Percentiles rank a stretch among this genome's conserved stretches.
Evolutionary conservation across 164 flowering plant species (phyloP).

Genomic region (Akebia trifoliata): DNA sequence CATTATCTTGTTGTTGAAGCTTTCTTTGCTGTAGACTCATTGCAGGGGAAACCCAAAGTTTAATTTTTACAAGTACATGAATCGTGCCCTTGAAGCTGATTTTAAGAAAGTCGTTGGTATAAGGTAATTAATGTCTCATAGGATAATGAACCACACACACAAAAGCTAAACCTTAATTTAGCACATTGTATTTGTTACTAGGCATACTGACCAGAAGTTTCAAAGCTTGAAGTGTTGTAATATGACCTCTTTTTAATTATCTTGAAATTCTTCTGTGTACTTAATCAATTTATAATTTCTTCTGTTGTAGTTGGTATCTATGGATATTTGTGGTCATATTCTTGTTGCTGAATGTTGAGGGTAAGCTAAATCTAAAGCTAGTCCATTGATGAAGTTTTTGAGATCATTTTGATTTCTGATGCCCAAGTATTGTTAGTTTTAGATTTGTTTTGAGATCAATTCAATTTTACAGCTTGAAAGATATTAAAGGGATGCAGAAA

Average conservation of each 20-base stretch:
- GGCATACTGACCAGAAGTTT: no score
- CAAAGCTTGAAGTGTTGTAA: slow-evolving; percentile 28
- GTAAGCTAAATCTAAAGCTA: slow-evolving; percentile 30
- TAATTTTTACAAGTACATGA: slow-evolving; percentile 74
- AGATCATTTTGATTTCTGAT: background rate
- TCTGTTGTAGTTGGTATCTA: slow-evolving; percentile 56
- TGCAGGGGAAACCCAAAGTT: slow-evolving; percentile 41
- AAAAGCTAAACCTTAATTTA: slow-evolving; percentile 6
- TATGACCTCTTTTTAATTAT: background rate
- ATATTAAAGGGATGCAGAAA: no score
- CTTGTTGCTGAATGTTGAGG: slow-evolving; percentile 71
- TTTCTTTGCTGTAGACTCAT: slow-evolving; percentile 41
- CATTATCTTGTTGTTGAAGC: background rate
- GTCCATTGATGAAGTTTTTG: background rate
- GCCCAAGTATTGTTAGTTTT: slow-evolving; percentile 2
- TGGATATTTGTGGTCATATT: slow-evolving; percentile 82
- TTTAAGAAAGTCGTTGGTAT: slow-evolving; percentile 72
- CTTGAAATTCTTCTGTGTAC: background rate
- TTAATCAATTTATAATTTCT: background rate
- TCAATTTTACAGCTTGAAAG: background rate
- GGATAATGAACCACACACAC: background rate
- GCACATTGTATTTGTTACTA: slow-evolving; percentile 8
- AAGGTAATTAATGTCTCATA: slow-evolving; percentile 37
- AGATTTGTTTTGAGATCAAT: background rate
- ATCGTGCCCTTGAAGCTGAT: slow-evolving; percentile 58